Percentiles rank a stretch among this genome's conserved stretches.
Evolutionary conservation across 768 basidiomycete genomes (phyloP).

Genomic region (Neoboletus magnificus): DNA sequence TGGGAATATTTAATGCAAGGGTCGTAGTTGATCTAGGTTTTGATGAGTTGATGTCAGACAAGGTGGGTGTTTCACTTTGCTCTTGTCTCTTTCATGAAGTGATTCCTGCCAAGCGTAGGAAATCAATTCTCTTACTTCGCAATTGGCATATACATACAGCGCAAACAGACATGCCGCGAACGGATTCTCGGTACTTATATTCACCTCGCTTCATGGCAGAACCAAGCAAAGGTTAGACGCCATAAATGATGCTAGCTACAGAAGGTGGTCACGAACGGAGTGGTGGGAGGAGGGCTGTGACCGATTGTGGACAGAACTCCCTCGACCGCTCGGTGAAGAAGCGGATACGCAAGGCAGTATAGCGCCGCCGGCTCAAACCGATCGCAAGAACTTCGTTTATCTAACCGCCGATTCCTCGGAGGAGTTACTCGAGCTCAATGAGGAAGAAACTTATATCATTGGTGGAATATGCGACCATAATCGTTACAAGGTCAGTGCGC

Average conservation of each 20-base stretch:
- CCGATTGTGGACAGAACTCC: conserved; percentile 51
- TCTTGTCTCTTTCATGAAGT: conserved; percentile 11
- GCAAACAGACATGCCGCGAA: conserved; percentile 69
- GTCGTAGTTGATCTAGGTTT: conserved; percentile 88
- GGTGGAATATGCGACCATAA: conserved; percentile 96
- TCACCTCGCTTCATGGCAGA: conserved; percentile 76
- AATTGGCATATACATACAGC: conserved; percentile 90
- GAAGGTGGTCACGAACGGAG: conserved; percentile 75
- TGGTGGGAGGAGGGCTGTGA: conserved; percentile 84
- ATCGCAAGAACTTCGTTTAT: conserved; percentile 69
- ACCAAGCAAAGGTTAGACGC: conserved; percentile 63
- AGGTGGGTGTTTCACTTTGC: conserved; percentile 52
- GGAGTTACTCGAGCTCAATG: conserved; percentile 76
- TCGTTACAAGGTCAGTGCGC: conserved; percentile 73
- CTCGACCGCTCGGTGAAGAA: conserved; percentile 1
- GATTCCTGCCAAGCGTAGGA: conserved; percentile 53
- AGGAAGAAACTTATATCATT: conserved; percentile 89
- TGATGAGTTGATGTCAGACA: conserved; percentile 90
- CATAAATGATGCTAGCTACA: conserved; percentile 64
- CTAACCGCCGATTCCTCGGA: conserved; percentile 92
- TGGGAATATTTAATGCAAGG: conserved; percentile 50
- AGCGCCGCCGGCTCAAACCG: conserved; percentile 8
- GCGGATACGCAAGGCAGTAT: background rate
- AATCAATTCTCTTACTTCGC: conserved; percentile 82
- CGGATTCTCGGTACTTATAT: conserved; percentile 72